phyloP scores from a whole-genome alignment of 192 early-diverging fungal species.

The Coemansia sp. region DNA sequence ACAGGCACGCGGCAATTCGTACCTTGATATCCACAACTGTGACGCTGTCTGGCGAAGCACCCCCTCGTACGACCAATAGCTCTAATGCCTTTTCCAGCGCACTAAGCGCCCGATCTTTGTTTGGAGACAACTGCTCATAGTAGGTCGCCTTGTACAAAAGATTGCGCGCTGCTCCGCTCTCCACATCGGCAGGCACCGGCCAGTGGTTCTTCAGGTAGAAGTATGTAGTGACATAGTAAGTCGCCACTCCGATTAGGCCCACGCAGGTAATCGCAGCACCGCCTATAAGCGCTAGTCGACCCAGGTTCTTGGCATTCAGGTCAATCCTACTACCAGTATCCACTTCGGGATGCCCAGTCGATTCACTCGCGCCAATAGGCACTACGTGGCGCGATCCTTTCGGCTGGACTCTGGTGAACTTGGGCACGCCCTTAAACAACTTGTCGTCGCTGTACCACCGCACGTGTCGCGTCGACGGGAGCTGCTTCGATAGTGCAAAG shows the following conservation, averaged over 20 bases:
- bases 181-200: conserved; percentile 30
- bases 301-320: conserved; percentile 25
- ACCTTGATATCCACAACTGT: conserved; percentile 34
- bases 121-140: conserved; percentile 25
- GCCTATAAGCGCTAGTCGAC: conserved; percentile 11
- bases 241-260: conserved; percentile 18
- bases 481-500: background rate
- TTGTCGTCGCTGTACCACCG: conserved; percentile 22
- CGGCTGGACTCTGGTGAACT: conserved; percentile 36
- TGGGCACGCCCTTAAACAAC: conserved; percentile 46
- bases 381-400: conserved; percentile 7
- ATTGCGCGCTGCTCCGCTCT: conserved; percentile 14
- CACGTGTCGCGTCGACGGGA: background rate
- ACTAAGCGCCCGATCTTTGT: conserved; percentile 25
- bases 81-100: conserved; percentile 30
- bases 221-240: conserved; percentile 35
- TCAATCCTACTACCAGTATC: conserved; percentile 17
- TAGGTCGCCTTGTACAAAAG: conserved; percentile 42
- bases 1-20: conserved; percentile 39
- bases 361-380: background rate
- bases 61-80: conserved; percentile 4
- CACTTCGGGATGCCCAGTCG: conserved; percentile 6
- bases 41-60: conserved; percentile 13
- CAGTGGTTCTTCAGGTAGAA: conserved; percentile 31
- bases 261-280: conserved; percentile 13